phyloP scores from a whole-genome alignment of 2,329 filamentous ascomycete genomes.

The Arthrobotrys entomopaga region DNA sequence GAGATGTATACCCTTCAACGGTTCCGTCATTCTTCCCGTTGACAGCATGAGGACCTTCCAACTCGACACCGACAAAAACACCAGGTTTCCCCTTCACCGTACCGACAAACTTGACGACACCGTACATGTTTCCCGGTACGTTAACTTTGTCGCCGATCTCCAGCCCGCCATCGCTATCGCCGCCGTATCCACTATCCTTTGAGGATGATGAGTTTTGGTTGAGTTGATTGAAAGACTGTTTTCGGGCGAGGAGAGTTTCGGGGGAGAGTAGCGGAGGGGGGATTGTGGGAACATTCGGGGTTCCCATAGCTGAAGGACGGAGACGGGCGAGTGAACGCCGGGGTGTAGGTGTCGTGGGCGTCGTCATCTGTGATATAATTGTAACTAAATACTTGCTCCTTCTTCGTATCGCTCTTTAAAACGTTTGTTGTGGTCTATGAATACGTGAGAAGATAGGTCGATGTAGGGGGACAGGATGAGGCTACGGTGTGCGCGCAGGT shows the following conservation, averaged over 20 bases:
- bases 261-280: slow-evolving; percentile 66
- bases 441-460: too few relatives aligned
- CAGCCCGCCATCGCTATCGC: slow-evolving; percentile 67
- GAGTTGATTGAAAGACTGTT: slow-evolving; percentile 76
- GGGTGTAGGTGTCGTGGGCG: slow-evolving; percentile 54
- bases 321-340: slow-evolving; percentile 60
- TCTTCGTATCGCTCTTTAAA: not conserved
- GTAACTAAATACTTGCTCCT: not conserved
- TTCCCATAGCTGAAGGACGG: slow-evolving; percentile 59
- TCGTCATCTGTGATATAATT: slow-evolving; percentile 40
- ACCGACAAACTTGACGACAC: slow-evolving; percentile 88
- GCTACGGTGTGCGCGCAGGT: too few relatives aligned
- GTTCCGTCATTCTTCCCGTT: slow-evolving; percentile 96
- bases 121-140: slow-evolving; percentile 91
- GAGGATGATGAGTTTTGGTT: slow-evolving; percentile 71
- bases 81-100: slow-evolving; percentile 88
- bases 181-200: slow-evolving; percentile 61
- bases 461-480: too few relatives aligned
- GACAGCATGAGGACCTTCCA: slow-evolving; percentile 79
- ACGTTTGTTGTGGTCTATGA: too few relatives aligned
- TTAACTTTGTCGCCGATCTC: slow-evolving; percentile 85
- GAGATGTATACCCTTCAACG: slow-evolving; percentile 78
- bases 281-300: slow-evolving; percentile 65
- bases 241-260: slow-evolving; percentile 69
- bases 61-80: slow-evolving; percentile 89